These are phyloP conservation scores for Trypanosoma cruzi DNA, from an alignment of 208 protist species.

Conservation along the genomic window DNA sequence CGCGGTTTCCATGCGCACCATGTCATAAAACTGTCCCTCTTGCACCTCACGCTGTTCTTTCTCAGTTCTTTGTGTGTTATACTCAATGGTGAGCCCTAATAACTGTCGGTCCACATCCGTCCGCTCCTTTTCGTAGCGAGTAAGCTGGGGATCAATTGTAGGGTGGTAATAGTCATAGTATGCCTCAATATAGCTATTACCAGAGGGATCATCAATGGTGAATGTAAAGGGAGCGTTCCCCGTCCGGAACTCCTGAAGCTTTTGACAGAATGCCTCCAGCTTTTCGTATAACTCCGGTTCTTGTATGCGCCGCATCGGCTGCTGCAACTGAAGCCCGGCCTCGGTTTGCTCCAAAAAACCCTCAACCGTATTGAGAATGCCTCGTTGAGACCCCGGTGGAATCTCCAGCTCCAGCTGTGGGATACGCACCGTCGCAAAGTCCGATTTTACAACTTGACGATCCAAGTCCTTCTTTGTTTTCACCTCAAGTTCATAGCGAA, in stretches of 20 bases:
- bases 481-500: conserved; percentile 87
- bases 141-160: conserved; percentile 85
- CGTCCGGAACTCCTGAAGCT: conserved; percentile 55
- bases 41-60: conserved; percentile 78
- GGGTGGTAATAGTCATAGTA: conserved; percentile 91
- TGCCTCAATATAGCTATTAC: conserved; percentile 94
- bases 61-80: conserved; percentile 83
- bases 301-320: conserved; percentile 74
- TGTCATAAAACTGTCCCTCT: conserved; percentile 73
- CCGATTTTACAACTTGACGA: conserved; percentile 94
- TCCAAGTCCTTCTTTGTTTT: conserved; percentile 87
- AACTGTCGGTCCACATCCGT: conserved; percentile 88
- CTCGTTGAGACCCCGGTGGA: conserved; percentile 86
- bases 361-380: conserved; percentile 95
- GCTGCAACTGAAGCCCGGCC: conserved; percentile 71
- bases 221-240: conserved; percentile 90
- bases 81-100: conserved; percentile 85
- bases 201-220: conserved; percentile 93
- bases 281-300: conserved; percentile 81
- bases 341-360: conserved; percentile 90
- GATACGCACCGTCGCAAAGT: conserved; percentile 89
- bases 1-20: conserved; percentile 62
- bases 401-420: conserved; percentile 95
- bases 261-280: conserved; percentile 80
- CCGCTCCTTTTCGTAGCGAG: conserved; percentile 80